Evolutionary conservation across 2,329 filamentous ascomycete species (phyloP).

Genomic region (Fusarium sp.): DNA sequence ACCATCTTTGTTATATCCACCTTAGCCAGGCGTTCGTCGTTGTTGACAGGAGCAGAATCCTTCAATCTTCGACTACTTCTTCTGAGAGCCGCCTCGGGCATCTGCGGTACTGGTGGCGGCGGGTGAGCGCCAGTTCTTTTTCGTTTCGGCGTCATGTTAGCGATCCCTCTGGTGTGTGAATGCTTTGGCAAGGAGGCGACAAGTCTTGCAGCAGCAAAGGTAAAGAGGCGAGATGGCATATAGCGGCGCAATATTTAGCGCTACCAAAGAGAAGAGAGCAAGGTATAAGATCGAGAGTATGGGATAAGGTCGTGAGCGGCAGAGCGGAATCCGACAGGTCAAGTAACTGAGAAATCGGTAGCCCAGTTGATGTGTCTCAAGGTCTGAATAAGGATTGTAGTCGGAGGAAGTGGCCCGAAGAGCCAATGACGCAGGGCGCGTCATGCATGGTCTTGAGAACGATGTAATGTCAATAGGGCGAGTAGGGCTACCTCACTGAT

Average conservation of each 20-base stretch:
- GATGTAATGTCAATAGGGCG: slow-evolving; percentile 21
- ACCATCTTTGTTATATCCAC: slow-evolving; percentile 16
- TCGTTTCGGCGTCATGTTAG: slow-evolving; percentile 58
- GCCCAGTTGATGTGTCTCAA: slow-evolving; percentile 13
- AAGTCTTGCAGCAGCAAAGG: slow-evolving; percentile 24
- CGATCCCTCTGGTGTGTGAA: slow-evolving; percentile 15
- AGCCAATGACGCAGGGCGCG: slow-evolving; percentile 47
- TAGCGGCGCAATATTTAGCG: neutral
- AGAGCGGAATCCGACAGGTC: neutral
- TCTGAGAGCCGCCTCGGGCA: slow-evolving; percentile 38
- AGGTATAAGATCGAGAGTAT: neutral
- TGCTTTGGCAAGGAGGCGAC: slow-evolving; percentile 12
- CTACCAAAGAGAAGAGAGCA: too few species aligned
- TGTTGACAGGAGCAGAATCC: slow-evolving; percentile 8
- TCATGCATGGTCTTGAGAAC: slow-evolving; percentile 46
- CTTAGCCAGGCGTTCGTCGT: slow-evolving; percentile 3
- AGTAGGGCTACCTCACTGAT: slow-evolving; percentile 31
- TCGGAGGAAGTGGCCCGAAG: slow-evolving; percentile 44
- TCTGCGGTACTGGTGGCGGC: slow-evolving; percentile 38
- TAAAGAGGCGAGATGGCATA: slow-evolving; percentile 24
- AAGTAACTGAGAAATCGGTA: slow-evolving; percentile 2
- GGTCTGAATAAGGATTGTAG: slow-evolving; percentile 19
- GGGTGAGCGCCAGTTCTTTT: slow-evolving; percentile 52
- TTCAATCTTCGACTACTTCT: slow-evolving; percentile 50
- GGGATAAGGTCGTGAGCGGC: neutral